Percentiles rank a stretch among this genome's conserved stretches.
Conservation (phyloP, 108 stramenopile genomes). For the Bacterosira constricta region DNA sequence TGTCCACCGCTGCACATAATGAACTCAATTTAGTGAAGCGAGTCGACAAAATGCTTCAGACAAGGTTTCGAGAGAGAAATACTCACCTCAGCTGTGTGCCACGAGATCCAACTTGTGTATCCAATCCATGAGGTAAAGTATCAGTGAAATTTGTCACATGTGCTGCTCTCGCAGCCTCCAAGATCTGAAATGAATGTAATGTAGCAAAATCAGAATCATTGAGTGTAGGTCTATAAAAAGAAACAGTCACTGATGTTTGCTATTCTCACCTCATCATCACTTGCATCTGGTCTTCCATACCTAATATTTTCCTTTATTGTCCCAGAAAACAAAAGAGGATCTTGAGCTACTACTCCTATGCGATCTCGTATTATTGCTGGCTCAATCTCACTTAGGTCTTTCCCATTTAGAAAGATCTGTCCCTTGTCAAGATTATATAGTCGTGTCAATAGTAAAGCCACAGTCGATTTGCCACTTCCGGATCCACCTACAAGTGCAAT, state of each 20-base stretch:
- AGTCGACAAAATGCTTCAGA: too few species aligned
- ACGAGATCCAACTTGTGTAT: conserved; percentile 89
- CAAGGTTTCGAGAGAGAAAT: too few species aligned
- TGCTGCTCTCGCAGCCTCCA: conserved; percentile 68
- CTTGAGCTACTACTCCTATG: conserved; percentile 92
- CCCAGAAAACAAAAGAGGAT: conserved; percentile 90
- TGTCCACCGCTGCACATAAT: conserved; percentile 73
- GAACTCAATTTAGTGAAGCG: background rate
- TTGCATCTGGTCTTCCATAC: conserved; percentile 73
- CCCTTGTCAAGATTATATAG: conserved; percentile 77
- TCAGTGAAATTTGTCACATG: conserved; percentile 80
- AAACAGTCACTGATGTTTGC: background rate
- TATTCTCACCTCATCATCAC: conserved; percentile 67
- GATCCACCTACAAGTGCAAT: conserved; percentile 89
- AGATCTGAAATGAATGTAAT: background rate
- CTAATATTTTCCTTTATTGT: conserved; percentile 88
- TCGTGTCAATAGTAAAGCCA: conserved; percentile 78
- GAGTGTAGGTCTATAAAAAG: too few species aligned
- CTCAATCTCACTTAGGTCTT: conserved; percentile 64
- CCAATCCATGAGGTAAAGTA: conserved; percentile 77
- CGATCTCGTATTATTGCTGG: conserved; percentile 65
- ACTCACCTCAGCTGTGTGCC: conserved; percentile 80
- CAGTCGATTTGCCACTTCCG: conserved; percentile 88
- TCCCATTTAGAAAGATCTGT: conserved; percentile 73
- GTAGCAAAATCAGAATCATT: background rate